Base-by-base conservation (phyloP, 2,329 filamentous ascomycete species). In the Boeremia lycopersici region DNA sequence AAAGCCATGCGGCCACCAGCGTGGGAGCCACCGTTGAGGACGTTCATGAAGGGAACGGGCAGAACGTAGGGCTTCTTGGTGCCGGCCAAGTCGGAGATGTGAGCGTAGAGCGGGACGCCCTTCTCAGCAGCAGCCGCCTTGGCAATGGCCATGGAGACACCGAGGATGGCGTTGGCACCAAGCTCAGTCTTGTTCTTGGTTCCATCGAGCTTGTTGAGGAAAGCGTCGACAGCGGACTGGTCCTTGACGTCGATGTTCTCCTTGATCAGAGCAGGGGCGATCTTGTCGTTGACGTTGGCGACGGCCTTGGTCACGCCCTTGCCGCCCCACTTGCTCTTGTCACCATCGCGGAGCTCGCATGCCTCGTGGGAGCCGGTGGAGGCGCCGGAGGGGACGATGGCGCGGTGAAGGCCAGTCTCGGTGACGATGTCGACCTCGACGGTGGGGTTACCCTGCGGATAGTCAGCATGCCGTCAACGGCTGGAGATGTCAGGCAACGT, bases 341-440 rank as follows among this genome's bases (percentile, higher is more conserved):
- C 79, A 42, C 77, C 77, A 72, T 85, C 82, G 58, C 79, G 78
- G 63, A 82, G 78, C 70, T 82, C 80, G 72, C 78, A 81, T 46
- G 79, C 80, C 70, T 82, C 79, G 72, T 82, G 78, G 54, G 78
- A 79, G 63, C 79, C 75, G 73, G 93, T 97, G 71, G 93, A 97
- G 74, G 93, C 93, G 78, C 93, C 93, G 66, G 93, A 97, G 73
- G 93, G 93, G 62, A 98, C 93, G 77, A 97, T 97, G 77, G 93
- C 93, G 76, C 93, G 92, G 87, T 97, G 93, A 63, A 98, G 88
- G 75, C 93, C 93, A 72, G 90, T 96, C 83, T 96, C 91, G 71
- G 93, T 97, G 81, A 96, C 89, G 71, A 97, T 87, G 78, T 97
- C 93, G 74, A 98, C 93, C 86, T 98, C 93, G 75, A 97, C 93